Conservation (phyloP, 208 protist genomes). For the Porcisia hertigi region DNA sequence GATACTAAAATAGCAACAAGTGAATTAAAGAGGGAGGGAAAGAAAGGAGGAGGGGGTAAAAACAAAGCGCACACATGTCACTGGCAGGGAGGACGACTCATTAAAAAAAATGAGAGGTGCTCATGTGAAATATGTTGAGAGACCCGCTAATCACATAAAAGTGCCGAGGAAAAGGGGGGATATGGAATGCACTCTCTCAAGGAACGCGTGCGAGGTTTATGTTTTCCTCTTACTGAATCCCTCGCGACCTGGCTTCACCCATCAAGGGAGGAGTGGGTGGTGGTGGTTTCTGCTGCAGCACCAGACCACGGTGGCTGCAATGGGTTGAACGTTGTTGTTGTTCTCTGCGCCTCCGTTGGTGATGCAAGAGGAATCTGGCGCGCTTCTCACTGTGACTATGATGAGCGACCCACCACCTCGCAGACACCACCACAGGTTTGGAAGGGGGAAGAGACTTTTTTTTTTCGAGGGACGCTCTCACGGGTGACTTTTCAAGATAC, state of each 20-base stretch:
- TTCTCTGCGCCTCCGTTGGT: neutral
- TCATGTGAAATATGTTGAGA: neutral
- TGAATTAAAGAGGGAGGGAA: too few relatives aligned
- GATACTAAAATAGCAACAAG: neutral
- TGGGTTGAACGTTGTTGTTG: neutral
- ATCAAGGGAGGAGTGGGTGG: too few relatives aligned
- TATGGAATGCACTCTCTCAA: neutral
- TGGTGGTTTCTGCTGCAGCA: neutral
- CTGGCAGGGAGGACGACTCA: neutral
- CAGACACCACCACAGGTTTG: neutral
- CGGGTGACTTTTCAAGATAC: neutral
- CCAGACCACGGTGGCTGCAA: neutral
- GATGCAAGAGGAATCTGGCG: neutral
- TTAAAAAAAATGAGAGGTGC: neutral
- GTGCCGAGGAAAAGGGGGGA: neutral
- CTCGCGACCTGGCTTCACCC: too few relatives aligned
- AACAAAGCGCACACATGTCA: neutral
- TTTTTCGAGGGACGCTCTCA: neutral
- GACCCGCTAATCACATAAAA: neutral
- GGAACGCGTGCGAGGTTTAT: neutral
- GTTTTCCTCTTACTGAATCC: neutral
- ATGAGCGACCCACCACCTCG: neutral
- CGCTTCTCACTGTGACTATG: neutral
- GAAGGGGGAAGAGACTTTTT: neutral
- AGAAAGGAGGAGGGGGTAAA: neutral